Percentiles rank a stretch among this genome's conserved stretches.
Conservation (phyloP, 495 filamentous ascomycete genomes). For the Ramalina peruviana region DNA sequence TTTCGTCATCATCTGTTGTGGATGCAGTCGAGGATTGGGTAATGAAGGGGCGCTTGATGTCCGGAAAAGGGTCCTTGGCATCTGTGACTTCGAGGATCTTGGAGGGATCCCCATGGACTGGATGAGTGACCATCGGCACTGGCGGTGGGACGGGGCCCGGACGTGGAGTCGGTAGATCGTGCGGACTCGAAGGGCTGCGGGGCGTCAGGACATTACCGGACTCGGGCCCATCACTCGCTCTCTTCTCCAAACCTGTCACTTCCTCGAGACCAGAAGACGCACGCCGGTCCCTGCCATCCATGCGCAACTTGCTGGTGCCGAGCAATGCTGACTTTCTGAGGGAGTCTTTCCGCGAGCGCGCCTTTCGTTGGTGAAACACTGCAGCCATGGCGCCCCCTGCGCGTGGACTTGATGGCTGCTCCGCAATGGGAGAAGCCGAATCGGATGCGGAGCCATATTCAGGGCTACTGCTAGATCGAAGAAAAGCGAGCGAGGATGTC, state of each 20-base stretch:
- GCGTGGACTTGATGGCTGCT: slow-evolving; percentile 21
- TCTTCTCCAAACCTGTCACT: slow-evolving; percentile 31
- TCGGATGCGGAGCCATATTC: slow-evolving; percentile 2
- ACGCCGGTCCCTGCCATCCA: slow-evolving; percentile 28
- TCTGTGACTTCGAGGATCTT: slow-evolving; percentile 37
- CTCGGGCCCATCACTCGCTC: neutral
- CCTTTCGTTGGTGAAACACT: slow-evolving; percentile 48
- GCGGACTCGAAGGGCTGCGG: slow-evolving; percentile 2
- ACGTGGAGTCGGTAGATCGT: slow-evolving; percentile 13
- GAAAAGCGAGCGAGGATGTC: slow-evolving; percentile 38
- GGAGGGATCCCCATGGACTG: slow-evolving; percentile 5
- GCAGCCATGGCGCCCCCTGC: slow-evolving; percentile 39
- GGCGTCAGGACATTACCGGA: slow-evolving; percentile 1
- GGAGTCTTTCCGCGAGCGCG: slow-evolving; percentile 63
- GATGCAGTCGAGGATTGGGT: slow-evolving; percentile 30
- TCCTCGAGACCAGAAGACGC: slow-evolving; percentile 23
- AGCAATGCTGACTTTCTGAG: slow-evolving; percentile 67
- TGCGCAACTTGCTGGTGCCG: slow-evolving; percentile 47
- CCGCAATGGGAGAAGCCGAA: neutral
- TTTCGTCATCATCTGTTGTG: slow-evolving; percentile 66
- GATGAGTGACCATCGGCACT: slow-evolving; percentile 14
- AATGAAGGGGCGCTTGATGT: slow-evolving; percentile 27
- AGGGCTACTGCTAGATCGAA: slow-evolving; percentile 9
- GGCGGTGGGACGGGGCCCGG: slow-evolving; percentile 10
- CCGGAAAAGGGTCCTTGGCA: slow-evolving; percentile 30